Evolutionary conservation across 2,329 filamentous ascomycete genomes (phyloP).

Genomic region (Fusarium odoratissimum): DNA sequence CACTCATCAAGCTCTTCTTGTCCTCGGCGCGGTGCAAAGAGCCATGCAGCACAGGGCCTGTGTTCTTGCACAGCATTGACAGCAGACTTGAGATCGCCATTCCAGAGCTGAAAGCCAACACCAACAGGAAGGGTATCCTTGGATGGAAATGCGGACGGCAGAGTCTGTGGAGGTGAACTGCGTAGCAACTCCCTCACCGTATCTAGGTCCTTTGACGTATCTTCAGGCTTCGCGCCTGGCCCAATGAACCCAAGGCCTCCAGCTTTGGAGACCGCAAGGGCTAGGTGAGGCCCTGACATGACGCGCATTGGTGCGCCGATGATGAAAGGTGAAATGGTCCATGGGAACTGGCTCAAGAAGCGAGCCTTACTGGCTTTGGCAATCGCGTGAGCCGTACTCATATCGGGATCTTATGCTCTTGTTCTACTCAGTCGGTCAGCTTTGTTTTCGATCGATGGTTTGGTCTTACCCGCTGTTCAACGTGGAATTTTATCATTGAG

Average conservation of each 20-base stretch:
- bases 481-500: background rate
- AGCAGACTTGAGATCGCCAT: conserved; percentile 52
- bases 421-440: too few relatives aligned
- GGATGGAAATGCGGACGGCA: conserved; percentile 21
- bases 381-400: conserved; percentile 12
- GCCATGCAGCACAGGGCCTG: conserved; percentile 57
- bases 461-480: background rate
- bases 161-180: conserved; percentile 3
- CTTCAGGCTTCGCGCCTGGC: conserved; percentile 50
- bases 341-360: conserved; percentile 37
- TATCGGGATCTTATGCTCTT: background rate
- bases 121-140: conserved; percentile 55
- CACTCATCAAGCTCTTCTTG: conserved; percentile 56
- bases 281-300: conserved; percentile 66
- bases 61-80: conserved; percentile 46
- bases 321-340: conserved; percentile 61
- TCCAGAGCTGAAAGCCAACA: conserved; percentile 59
- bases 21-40: conserved; percentile 53
- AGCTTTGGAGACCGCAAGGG: conserved; percentile 74
- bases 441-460: background rate
- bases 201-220: conserved; percentile 48
- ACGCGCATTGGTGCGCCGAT: conserved; percentile 76
- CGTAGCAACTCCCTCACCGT: conserved; percentile 41
- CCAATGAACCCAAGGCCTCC: conserved; percentile 72
- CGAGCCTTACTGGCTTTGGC: conserved; percentile 3